Percentiles rank a stretch among this genome's conserved stretches.
phyloP scores from a whole-genome alignment of 1,284 basidiomycete species.

The Apiotrichum laibachii region DNA sequence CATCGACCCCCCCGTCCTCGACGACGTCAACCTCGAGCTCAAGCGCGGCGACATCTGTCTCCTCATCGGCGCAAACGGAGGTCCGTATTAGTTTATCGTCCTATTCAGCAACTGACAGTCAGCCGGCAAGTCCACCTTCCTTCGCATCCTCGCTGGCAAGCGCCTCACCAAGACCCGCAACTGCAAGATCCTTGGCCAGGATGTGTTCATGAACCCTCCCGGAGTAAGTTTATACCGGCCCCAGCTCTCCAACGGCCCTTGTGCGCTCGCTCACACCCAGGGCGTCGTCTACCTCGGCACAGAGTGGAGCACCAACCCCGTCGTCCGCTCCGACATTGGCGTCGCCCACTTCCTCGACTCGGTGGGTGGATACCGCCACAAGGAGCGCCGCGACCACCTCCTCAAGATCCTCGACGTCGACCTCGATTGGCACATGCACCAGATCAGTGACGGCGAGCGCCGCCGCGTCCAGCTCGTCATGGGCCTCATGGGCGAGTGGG shows the following conservation, averaged over 20 bases:
- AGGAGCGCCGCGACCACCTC: slow-evolving; percentile 77
- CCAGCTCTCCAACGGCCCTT: too few relatives aligned
- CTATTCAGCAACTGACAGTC: background rate
- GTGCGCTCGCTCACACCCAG: slow-evolving; percentile 26
- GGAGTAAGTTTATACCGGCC: slow-evolving; percentile 34
- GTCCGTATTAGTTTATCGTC: slow-evolving; percentile 50
- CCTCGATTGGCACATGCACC: slow-evolving; percentile 67
- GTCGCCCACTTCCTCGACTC: slow-evolving; percentile 90
- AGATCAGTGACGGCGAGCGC: slow-evolving; percentile 93
- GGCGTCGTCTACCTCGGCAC: slow-evolving; percentile 89
- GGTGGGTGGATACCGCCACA: slow-evolving; percentile 92
- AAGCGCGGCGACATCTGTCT: slow-evolving; percentile 74
- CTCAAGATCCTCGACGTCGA: slow-evolving; percentile 93
- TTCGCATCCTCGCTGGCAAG: slow-evolving; percentile 93
- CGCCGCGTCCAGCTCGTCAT: slow-evolving; percentile 92
- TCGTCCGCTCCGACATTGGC: slow-evolving; percentile 85
- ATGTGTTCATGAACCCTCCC: slow-evolving; percentile 70
- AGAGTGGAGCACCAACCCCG: slow-evolving; percentile 94
- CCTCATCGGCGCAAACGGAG: slow-evolving; percentile 87
- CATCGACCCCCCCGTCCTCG: slow-evolving; percentile 55
- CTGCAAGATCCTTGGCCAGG: slow-evolving; percentile 70
- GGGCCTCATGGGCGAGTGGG: slow-evolving; percentile 95
- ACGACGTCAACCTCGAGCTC: slow-evolving; percentile 65
- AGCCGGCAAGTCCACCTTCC: slow-evolving; percentile 93
- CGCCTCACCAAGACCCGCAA: slow-evolving; percentile 67